These are phyloP conservation scores for Kwoniella bestiolae DNA, from an alignment of 768 basidiomycete species.

Conservation along the genomic window DNA sequence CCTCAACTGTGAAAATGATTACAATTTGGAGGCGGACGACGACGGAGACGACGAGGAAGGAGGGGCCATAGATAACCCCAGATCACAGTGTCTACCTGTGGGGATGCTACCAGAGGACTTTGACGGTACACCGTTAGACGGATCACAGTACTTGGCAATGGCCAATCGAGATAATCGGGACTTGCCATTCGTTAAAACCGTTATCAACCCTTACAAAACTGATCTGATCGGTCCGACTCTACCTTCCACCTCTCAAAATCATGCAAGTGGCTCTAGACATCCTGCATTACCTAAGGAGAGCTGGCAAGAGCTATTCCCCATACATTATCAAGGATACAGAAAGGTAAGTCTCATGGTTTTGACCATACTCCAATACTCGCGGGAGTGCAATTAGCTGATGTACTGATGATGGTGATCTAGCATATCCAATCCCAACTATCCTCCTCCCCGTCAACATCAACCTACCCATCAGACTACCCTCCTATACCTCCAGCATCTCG, in stretches of 20 bases:
- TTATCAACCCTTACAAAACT: constrained; percentile 14
- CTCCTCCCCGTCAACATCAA: constrained; percentile 13
- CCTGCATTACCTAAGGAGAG: constrained; percentile 51
- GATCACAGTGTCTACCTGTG: constrained; percentile 56
- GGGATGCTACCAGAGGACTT: constrained; percentile 53
- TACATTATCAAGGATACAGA: constrained; percentile 47
- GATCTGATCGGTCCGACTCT: not conserved
- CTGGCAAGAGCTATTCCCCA: constrained; percentile 44
- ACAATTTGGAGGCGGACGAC: not conserved
- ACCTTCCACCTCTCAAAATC: too few relatives aligned
- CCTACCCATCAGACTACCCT: constrained; percentile 32
- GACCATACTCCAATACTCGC: not conserved
- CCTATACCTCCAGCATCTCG: constrained; percentile 22
- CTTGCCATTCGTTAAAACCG: constrained; percentile 39
- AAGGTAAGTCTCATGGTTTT: constrained; percentile 30
- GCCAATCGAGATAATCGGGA: constrained; percentile 30
- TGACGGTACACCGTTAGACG: constrained; percentile 53
- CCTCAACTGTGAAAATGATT: not conserved
- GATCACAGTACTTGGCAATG: constrained; percentile 56
- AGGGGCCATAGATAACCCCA: constrained; percentile 6
- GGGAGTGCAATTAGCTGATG: not conserved
- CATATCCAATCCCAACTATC: constrained; percentile 25
- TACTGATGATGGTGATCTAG: constrained; percentile 21
- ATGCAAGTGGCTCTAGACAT: constrained; percentile 35
- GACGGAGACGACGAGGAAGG: not conserved